These are phyloP conservation scores for Pugionium cornutum DNA, from an alignment of 345 rosid species.

Conservation along the genomic window DNA sequence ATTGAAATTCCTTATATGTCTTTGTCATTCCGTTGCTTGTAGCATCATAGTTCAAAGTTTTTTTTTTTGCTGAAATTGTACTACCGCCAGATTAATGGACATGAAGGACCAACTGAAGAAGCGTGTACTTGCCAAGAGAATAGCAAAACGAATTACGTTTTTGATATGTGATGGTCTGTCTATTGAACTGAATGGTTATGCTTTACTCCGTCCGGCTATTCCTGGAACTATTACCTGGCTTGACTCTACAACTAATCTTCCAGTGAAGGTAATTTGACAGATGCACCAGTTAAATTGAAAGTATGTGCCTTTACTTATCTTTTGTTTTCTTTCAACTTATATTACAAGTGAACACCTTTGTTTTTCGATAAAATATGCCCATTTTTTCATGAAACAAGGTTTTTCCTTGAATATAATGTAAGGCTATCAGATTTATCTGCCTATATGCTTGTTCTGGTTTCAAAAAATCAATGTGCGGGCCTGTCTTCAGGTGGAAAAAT, in stretches of 20 bases:
- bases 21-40: slow-evolving; percentile 14
- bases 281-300: slow-evolving; percentile 1
- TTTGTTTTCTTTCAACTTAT: neutral
- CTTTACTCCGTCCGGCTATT: slow-evolving; percentile 75
- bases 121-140: slow-evolving; percentile 77
- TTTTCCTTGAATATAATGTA: slow-evolving; percentile 12
- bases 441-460: slow-evolving; percentile 20
- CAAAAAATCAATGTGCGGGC: slow-evolving; percentile 5
- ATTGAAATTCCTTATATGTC: neutral
- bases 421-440: slow-evolving; percentile 8
- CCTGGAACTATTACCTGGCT: slow-evolving; percentile 93
- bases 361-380: neutral
- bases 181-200: slow-evolving; percentile 77
- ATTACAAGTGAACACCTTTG: slow-evolving; percentile 5
- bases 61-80: slow-evolving; percentile 17
- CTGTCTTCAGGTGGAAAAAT: slow-evolving; percentile 75
- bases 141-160: slow-evolving; percentile 65
- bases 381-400: neutral
- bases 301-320: slow-evolving; percentile 7
- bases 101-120: slow-evolving; percentile 89
- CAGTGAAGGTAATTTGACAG: slow-evolving; percentile 62
- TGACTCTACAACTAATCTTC: slow-evolving; percentile 89
- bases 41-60: neutral
- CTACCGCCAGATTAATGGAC: slow-evolving; percentile 67
- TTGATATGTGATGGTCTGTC: slow-evolving; percentile 61